These are phyloP conservation scores for Globisporangium alternatum DNA, from an alignment of 352 stramenopile genomes.

Conservation along the genomic window DNA sequence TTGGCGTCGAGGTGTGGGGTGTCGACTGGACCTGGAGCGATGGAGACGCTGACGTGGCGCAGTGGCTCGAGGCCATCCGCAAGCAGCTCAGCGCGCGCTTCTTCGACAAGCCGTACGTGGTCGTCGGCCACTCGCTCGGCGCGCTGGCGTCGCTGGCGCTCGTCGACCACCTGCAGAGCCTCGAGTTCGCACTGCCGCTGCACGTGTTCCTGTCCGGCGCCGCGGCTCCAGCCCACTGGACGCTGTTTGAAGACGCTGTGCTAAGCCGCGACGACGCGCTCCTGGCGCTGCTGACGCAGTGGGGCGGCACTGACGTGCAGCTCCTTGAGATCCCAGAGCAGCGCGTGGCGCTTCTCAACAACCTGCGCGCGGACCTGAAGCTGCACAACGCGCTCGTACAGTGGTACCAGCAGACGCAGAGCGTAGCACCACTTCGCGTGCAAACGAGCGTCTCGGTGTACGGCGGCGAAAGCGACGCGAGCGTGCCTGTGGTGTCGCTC, in stretches of 20 bases:
- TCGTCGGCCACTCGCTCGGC: constrained; percentile 70
- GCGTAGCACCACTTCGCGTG: constrained; percentile 1
- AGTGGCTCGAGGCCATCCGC: constrained; percentile 37
- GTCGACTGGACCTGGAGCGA: constrained; percentile 54
- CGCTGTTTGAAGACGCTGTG: constrained; percentile 31
- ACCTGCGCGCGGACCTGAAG: constrained; percentile 40
- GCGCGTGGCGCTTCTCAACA: constrained; percentile 28
- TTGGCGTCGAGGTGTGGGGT: constrained; percentile 56
- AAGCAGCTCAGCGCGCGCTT: constrained; percentile 44
- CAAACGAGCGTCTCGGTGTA: constrained; percentile 43
- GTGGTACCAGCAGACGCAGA: constrained; percentile 29
- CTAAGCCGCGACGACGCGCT: constrained; percentile 36
- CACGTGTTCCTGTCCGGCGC: constrained; percentile 65
- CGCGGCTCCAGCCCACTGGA: constrained; percentile 29
- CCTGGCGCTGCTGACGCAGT: constrained; percentile 43
- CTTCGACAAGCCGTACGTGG: constrained; percentile 73
- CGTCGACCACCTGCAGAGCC: constrained; percentile 37
- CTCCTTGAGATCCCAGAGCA: constrained; percentile 49
- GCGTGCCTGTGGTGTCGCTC: constrained; percentile 34
- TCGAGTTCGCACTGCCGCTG: constrained; percentile 44
- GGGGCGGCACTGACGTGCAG: constrained; percentile 56
- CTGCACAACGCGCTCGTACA: constrained; percentile 52
- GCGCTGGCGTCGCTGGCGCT: constrained; percentile 55
- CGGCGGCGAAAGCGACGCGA: constrained; percentile 41
- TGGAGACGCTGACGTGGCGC: constrained; percentile 17